Base-by-base conservation (phyloP, 345 rosid species). In the Citrus mangshanensis region DNA sequence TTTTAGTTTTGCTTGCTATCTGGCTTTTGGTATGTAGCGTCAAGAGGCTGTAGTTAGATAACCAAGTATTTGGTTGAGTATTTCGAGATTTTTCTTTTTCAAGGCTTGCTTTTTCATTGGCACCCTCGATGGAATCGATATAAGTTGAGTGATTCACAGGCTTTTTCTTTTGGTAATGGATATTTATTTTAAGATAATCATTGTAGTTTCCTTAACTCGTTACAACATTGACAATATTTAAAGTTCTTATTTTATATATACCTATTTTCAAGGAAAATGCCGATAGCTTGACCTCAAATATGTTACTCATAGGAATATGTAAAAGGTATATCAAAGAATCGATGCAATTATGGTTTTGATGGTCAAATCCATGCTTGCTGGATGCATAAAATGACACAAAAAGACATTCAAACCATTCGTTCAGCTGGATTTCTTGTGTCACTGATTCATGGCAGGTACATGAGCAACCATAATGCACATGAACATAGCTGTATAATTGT, bases 351-450 rank as follows among this genome's bases (percentile, higher is more conserved):
- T 70, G 99, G 99, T 72, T 90, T 96, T 80, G 97, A 94, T 56
- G 99, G 98, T 71, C 99, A 96, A 85, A 35, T 94, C 74, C 91
- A 91, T 85, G 98, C 99, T 22, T 96, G 99, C 84, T 96, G 99
- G 99, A 87, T 81, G 58, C 99, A 96, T 85, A 90, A 85, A 86
- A 68, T 96, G 87, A 87, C 93, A 72, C 82, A 38, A 76, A 64
- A 72, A 72, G 98, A 94, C 59, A 85, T 92, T 24, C 95, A 93
- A 78, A n/a, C 10, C 12, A 93, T 93, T 64, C 89, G 93, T 2
- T 86, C 95, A 0, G 84, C 82, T 74, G 97, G 91, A 79, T 94
- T 94, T 86, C 99, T 91, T 77, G 98, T 96, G 70, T 93, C 98
- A 0, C 89, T 92, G 82, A 90, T 96, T 83, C 99, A 96, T 82